Evolutionary conservation across 179 eudicot genomes (phyloP), one percentile per base, ranked within the genome.

Genomic region (Spinacia oleracea): DNA sequence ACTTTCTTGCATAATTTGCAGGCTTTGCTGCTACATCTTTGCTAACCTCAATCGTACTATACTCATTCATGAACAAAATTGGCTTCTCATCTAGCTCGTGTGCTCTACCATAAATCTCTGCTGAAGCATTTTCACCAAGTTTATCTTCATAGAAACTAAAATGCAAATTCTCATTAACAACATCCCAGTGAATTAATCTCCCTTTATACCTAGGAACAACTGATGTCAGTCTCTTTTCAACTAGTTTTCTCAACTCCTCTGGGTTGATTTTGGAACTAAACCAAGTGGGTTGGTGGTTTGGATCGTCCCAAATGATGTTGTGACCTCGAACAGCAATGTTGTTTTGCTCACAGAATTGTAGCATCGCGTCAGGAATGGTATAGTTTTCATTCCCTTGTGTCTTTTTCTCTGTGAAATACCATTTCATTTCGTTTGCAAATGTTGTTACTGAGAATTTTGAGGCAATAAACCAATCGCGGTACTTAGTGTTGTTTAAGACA

Each of bases 391-490:
- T 45, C 66, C 96, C 93, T 27, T 45, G 77, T 3, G 59, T 4
- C n/a, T 60, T 56, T 56, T 56, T 18, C 58, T 92, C 97, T 0
- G 75, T 90, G 87, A 69, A 59, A 81, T 84, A 81, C 98, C 98
- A 93, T 78, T 93, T 93, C 88, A 93, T 82, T 67, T 93, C 98
- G 25, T 93, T 89, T 11, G 87, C 94, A 67, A 93, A 93, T 0
- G 89, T 88, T 6, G 95, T 88, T 55, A 84, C 85, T 5, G 78
- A 83, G 87, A 93, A 93, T 60, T 88, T 80, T 60, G 91, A 86
- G 23, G 84, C 32, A 76, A 93, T 6, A 38, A 38, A 87, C 98
- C 98, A 93, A 35, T 86, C 60, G 62, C 89, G 91, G 85, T 92
- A 93, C n/a, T 79, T 86, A 0, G 78, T 63, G 82, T 77, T 88